Percentiles rank a stretch among this genome's conserved stretches.
Evolutionary conservation across 768 basidiomycete species (phyloP).

Genomic region (Leccinum olivaceopallidum): DNA sequence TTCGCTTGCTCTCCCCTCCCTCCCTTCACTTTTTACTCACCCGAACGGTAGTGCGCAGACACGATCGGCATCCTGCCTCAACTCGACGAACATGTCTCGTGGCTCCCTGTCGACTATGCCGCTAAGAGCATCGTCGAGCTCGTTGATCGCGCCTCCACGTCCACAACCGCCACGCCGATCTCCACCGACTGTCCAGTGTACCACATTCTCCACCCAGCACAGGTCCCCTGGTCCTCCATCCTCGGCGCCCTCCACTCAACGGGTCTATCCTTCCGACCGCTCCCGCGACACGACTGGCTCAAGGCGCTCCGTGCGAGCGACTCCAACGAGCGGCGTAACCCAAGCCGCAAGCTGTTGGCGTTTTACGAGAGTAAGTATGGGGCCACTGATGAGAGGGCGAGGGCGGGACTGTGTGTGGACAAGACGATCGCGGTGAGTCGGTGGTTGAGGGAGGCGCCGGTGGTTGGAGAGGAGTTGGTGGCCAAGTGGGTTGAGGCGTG

Average conservation of each 20-base stretch:
- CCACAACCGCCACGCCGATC: slow-evolving; percentile 4
- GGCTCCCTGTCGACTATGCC: slow-evolving; percentile 56
- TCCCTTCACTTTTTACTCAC: neutral
- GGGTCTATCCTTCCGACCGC: slow-evolving; percentile 31
- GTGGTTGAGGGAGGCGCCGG: slow-evolving; percentile 18
- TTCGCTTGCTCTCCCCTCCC: neutral
- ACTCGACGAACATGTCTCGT: slow-evolving; percentile 36
- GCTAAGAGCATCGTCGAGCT: slow-evolving; percentile 46
- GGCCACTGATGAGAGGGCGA: slow-evolving; percentile 3
- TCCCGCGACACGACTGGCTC: slow-evolving; percentile 26
- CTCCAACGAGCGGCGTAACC: slow-evolving; percentile 23
- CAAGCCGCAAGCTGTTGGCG: slow-evolving; percentile 24
- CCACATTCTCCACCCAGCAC: no score
- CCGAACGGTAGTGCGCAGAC: slow-evolving; percentile 37
- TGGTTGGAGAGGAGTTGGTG: no score
- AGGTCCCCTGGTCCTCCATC: slow-evolving; percentile 38
- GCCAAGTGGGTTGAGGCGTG: no score
- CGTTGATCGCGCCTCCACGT: slow-evolving; percentile 25
- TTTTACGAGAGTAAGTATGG: slow-evolving; percentile 31
- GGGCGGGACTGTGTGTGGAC: slow-evolving; percentile 14
- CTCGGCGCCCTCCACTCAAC: slow-evolving; percentile 39
- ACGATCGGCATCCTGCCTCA: slow-evolving; percentile 38
- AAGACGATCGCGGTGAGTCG: slow-evolving; percentile 14
- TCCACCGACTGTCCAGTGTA: neutral
- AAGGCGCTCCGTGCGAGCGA: slow-evolving; percentile 25